Base-by-base conservation (phyloP, 345 rosid species). In the Linum trigynum region DNA sequence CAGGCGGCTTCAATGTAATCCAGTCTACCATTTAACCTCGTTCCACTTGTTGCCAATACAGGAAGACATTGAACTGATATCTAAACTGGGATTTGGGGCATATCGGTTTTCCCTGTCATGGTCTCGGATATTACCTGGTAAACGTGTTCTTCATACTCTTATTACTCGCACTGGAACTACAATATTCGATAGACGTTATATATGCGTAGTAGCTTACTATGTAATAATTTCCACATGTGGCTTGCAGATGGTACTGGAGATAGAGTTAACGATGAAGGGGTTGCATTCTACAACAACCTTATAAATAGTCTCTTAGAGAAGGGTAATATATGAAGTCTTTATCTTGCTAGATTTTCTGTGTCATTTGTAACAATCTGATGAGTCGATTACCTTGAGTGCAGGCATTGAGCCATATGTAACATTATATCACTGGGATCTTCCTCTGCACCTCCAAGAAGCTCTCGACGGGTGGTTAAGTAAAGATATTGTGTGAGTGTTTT, bases 91-190 rank as follows among this genome's bases (percentile, higher is more conserved):
- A 48, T 89, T 92, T 72, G 68, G 62, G 59, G 98, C 91, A 72
- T 92, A 92, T 84, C 84, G 95, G 66, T 89, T 92, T 74, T 92
- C 98, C 55, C 77, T 92, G 57, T 87, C 96, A 0, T 92, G 92
- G 98, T 86, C 96, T 65, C 96, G 98, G 57, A 89, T 92, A 72
- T 89, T 80, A 65, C 95, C 92, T 8, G 96, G 98, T 92, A 76
- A 65, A 78, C 53, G 15, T 5, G 9, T 3, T 15, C 45, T 41
- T 41, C 9, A 4, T 41, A 41, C 45, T 8, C 6, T 8, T 23
- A 23, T 23, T 23, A 23, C 32, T 23, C 1, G 32, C 32, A 23
- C 0, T 23, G 32, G 32, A 23, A 0, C 32, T 23, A 23, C 32
- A 23, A 0, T 23, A 0, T 23, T 23, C 32, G n/a, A n/a, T n/a